These are phyloP conservation scores for Dactylonectria macrodidyma DNA, from an alignment of 2,329 filamentous ascomycete species.

Conservation along the genomic window DNA sequence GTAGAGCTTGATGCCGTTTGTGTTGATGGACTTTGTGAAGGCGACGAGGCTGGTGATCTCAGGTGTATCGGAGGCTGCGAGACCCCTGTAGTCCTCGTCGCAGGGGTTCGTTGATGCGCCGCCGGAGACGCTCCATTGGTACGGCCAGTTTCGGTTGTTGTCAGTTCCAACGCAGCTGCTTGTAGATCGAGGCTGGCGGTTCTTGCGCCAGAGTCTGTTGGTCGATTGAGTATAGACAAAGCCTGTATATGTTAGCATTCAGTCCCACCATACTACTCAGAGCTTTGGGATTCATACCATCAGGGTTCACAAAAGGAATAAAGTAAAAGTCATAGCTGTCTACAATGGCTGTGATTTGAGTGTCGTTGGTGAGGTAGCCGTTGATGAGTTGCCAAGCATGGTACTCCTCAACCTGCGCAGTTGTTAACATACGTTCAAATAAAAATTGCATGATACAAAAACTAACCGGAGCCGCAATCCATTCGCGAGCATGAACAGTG, in stretches of 20 bases:
- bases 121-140: constrained; percentile 64
- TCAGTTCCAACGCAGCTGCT: constrained; percentile 66
- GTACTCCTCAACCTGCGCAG: constrained; percentile 63
- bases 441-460: too few relatives aligned
- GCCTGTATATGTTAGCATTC: constrained; percentile 12
- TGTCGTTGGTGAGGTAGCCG: constrained; percentile 56
- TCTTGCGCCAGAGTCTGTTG: constrained; percentile 75
- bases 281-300: constrained; percentile 56
- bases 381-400: constrained; percentile 64
- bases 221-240: constrained; percentile 68
- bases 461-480: constrained; percentile 63
- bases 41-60: constrained; percentile 65
- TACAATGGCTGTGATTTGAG: constrained; percentile 61
- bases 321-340: constrained; percentile 78
- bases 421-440: constrained; percentile 6
- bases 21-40: constrained; percentile 47
- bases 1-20: constrained; percentile 68
- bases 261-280: background rate
- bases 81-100: constrained; percentile 64
- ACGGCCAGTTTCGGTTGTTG: constrained; percentile 74
- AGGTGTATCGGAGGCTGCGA: constrained; percentile 60
- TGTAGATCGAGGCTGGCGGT: constrained; percentile 60
- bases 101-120: constrained; percentile 68
- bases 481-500: constrained; percentile 72
- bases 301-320: constrained; percentile 73